Evolutionary conservation across 352 stramenopile genomes (phyloP), one percentile per base, ranked within the genome.

Genomic region (Phytophthora idaei): DNA sequence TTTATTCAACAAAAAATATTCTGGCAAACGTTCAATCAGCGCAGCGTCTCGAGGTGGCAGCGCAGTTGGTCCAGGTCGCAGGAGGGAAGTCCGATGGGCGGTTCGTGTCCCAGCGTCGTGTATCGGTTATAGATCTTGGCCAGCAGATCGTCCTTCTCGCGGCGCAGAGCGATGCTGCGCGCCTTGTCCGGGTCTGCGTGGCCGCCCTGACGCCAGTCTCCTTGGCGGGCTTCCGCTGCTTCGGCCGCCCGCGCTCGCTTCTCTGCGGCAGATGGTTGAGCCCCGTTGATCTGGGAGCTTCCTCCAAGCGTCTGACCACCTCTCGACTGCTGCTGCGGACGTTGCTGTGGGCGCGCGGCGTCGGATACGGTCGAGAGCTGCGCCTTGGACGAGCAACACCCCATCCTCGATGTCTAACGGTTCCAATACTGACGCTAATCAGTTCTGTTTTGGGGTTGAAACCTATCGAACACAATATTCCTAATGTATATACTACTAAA

Each of bases 131-230:
- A 85, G 55, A 96, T 87, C 57, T 75, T 89, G n/a, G 84, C 87
- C 4, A 96, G 67, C 12, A 96, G 72, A 17, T 95, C 89, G 50
- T 95, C 89, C 63, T 95, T 95, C 45, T 92, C 80, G 31, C 87
- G 87, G 10, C 89, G 85, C 31, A 90, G 59, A 2, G 74, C 74
- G 47, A 95, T 73, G 14, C 66, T 78, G 44, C 80, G 81, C 53
- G 83, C 83, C 62, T 94, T 93, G 21, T 87, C 76, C 3, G 81
- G 72, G 71, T 93, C 83, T 10, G 57, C 64, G 15, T 77, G 57
- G 21, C 87, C 85, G 17, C 87, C 87, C 54, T 95, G 87, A n/a
- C 83, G 82, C 83, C 87, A 95, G 73, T 92, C 83, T 17, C 73
- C 65, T 62, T 89, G 74, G 14, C 87, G 82, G 11, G 71, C 52